Evolutionary conservation across 768 basidiomycete species (phyloP), one percentile per base, ranked within the genome.

Genomic region (Rickenella mellea): DNA sequence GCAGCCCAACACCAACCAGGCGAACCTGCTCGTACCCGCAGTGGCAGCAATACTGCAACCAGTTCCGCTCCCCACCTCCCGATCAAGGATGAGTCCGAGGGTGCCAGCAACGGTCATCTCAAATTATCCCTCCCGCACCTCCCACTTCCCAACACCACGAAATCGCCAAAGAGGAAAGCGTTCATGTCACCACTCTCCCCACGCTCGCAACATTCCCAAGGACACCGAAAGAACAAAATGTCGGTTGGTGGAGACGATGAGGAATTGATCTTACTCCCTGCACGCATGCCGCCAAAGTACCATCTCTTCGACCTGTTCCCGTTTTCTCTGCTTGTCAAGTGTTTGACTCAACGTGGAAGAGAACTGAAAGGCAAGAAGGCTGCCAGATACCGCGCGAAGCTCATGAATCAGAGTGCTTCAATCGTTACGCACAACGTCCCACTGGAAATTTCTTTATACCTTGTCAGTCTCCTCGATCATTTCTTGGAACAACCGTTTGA

Each of bases 301-400:
- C 64, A 71, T 41, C 27, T 78, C 27, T 73, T 80, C 44, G 81
- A 83, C 52, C 46, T 83, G 6, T 83, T 81, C 60, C 81, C 82
- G 14, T 80, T 84, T 57, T 81, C 82, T 24, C 58, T 82, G 5
- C 51, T 80, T 20, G 70, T 78, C 4, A 51, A 59, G 25, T 57
- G 55, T 29, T 56, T 82, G 27, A 64, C 69, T 6, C 63, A 67
- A 46, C 55, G 60, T 9, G 78, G 79, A 0, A 64, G 58, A 42
- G 61, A 71, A 12, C 51, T 81, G 20, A 71, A 71, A 48, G 81
- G 81, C n/a, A 80, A 73, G 59, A 79, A 72, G 51, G 79, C 73
- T 1, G 75, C 76, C 6, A 62, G 65, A 37, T 41, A 75, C 19
- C 63, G 75, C 32, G 80, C 80, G 8, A 68, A 63, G 53, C 57